Evolutionary conservation across 768 basidiomycete species (phyloP), one percentile per base, ranked within the genome.

Genomic region (Lyophyllum shimeji): DNA sequence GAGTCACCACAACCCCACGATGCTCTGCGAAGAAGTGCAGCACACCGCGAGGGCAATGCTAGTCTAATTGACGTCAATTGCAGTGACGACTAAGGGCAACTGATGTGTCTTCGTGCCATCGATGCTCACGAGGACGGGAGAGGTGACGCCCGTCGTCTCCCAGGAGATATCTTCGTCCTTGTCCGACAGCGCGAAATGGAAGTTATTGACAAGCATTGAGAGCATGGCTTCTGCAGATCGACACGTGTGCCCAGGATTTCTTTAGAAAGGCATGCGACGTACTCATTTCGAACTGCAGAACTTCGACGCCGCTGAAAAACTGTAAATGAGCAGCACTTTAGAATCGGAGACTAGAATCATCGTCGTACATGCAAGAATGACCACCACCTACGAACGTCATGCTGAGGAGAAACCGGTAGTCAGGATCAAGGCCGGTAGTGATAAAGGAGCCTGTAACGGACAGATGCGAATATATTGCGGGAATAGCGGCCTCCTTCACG

Each of bases 271-370:
- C 2, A 43, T 24, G 6, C 3, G 24, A 63, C 72, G 18, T 50
- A 74, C 74, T 74, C 56, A 73, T 74, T 58, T 74, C 73, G 13
- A 74, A 57, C 51, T 74, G 66, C 3, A 74, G 63, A 56, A 75
- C 74, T 59, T 74, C 72, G 61, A 73, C 71, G 6, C 71, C 74
- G 25, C 34, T 37, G 34, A 13, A 6, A 17, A 29, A 29, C 29
- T 5, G 9, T 3, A 37, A 37, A 8, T 12, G 15, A 17, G 34
- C 34, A 12, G 3, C 15, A 17, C 7, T 37, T n/a, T 13, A 29
- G 12, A 37, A 3, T 37, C 34, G 6, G 15, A 37, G 15, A 37
- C 34, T 12, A 37, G 15, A 13, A 37, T 2, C 3, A 37, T 17
- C 15, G 15, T 17, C 15, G 3, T 17, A 37, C 34, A 76, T 72